Base-by-base conservation (phyloP, 2,329 filamentous ascomycete species). In the Calonectria hawksworthii region DNA sequence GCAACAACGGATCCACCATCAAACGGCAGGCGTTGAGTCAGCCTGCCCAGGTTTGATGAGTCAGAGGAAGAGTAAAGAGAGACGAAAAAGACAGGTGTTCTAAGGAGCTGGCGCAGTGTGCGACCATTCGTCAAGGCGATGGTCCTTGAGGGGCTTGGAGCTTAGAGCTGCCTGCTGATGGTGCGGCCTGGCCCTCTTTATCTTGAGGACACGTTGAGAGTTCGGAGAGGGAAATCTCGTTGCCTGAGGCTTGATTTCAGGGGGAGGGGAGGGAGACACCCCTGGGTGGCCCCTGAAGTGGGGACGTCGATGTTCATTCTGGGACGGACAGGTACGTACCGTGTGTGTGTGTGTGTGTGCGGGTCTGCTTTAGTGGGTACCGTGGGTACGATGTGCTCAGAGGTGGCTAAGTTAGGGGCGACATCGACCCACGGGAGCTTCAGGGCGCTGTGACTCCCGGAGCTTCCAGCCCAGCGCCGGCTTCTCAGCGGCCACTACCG, bases 191-290 rank as follows among this genome's bases (percentile, higher is more conserved):
- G 77, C 73, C 69, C 76, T 83, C 81, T 85, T 85, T 86, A 86
- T 85, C 79, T 81, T 78, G 76, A 83, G 82, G 82, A 81, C 82
- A 83, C 82, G 82, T 83, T 78, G 77, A 80, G 68, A 68, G 61
- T 79, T 79, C 75, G 65, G 68, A 68, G 61, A 75, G 68, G 18
- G 13, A 54, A 65, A 74, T 76, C 9, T 34, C 41, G 54, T 1
- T 79, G 83, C 83, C 83, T 84, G 80, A 84, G 83, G 83, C 81
- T 72, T 2, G 61, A 72, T 75, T 73, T 76, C 79, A 75, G 77
- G 71, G 70, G 47, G 59, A 44, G n/a, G 66, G 36, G 50, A 56
- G 68, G 52, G 51, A 70, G 59, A 38, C 41, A 38, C 66, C 71
- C 71, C 71, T 73, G 50, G 38, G 41, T 54, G 64, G 70, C 67